Conservation (phyloP, 805 yeast species). For the Sungouiella thailandica region DNA sequence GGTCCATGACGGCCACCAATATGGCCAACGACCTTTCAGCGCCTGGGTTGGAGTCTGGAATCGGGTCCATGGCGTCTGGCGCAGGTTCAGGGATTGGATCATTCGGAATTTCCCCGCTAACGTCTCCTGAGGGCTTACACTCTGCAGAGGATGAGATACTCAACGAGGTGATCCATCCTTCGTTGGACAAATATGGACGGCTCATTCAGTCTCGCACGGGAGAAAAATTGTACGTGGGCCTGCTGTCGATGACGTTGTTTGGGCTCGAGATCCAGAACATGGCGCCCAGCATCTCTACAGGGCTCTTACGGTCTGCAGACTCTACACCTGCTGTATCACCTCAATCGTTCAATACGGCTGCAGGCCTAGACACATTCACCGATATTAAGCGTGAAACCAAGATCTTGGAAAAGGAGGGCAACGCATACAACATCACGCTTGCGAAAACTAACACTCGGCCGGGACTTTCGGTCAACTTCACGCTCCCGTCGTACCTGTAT, state of each 20-base stretch:
- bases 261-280: slow-evolving; percentile 72
- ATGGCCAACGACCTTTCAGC: not conserved
- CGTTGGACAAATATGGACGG: slow-evolving; percentile 66
- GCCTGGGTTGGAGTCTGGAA: not conserved
- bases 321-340: slow-evolving; percentile 11
- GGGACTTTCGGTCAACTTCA: slow-evolving; percentile 63
- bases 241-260: slow-evolving; percentile 78
- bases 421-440: slow-evolving; percentile 65
- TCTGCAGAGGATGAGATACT: not conserved
- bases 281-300: slow-evolving; percentile 35
- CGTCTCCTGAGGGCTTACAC: not conserved
- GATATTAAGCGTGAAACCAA: slow-evolving; percentile 44
- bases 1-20: not conserved
- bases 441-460: slow-evolving; percentile 67
- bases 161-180: slow-evolving; percentile 60
- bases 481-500: slow-evolving; percentile 71
- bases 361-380: slow-evolving; percentile 2
- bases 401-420: slow-evolving; percentile 66
- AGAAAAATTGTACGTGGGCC: slow-evolving; percentile 70
- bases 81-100: not conserved
- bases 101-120: too few relatives aligned
- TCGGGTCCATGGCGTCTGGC: not conserved
- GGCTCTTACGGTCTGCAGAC: slow-evolving; percentile 13
- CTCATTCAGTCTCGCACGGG: slow-evolving; percentile 72
- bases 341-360: slow-evolving; percentile 9